These are phyloP conservation scores for Solanum corneliomulleri DNA, from an alignment of 257 asterid genomes.

Conservation along the genomic window DNA sequence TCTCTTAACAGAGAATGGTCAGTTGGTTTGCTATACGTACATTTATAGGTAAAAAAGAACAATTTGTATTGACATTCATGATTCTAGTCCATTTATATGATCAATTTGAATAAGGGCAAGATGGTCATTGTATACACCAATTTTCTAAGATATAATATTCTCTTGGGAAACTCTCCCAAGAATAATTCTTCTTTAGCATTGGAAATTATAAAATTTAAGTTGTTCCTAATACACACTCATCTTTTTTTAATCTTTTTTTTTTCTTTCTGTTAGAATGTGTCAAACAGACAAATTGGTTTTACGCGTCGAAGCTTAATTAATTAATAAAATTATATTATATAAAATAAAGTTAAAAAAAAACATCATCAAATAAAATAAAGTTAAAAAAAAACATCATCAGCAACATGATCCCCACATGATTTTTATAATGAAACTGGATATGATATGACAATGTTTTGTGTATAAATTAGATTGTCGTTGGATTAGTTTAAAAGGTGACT, in stretches of 20 bases:
- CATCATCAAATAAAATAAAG: neutral
- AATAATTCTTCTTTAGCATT: neutral
- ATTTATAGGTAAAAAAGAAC: neutral
- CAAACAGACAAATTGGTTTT: neutral
- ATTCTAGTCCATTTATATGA: neutral
- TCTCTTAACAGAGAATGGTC: conserved; percentile 6
- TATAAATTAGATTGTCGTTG: neutral
- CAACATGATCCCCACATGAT: neutral
- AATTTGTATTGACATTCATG: neutral
- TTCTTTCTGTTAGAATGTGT: neutral
- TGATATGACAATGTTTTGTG: neutral
- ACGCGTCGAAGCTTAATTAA: neutral
- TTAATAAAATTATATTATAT: neutral
- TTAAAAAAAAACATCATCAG: neutral
- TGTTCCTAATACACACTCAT: neutral
- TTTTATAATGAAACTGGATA: neutral
- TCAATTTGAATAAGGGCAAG: neutral
- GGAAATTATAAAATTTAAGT: neutral
- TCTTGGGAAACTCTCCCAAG: neutral
- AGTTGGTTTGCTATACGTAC: neutral
- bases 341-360: neutral
- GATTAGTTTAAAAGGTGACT: neutral
- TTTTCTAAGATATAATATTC: neutral
- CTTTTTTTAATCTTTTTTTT: neutral
- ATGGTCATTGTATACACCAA: neutral